Conservation (phyloP, 495 filamentous ascomycete species). For the Penicillium crystallinum region DNA sequence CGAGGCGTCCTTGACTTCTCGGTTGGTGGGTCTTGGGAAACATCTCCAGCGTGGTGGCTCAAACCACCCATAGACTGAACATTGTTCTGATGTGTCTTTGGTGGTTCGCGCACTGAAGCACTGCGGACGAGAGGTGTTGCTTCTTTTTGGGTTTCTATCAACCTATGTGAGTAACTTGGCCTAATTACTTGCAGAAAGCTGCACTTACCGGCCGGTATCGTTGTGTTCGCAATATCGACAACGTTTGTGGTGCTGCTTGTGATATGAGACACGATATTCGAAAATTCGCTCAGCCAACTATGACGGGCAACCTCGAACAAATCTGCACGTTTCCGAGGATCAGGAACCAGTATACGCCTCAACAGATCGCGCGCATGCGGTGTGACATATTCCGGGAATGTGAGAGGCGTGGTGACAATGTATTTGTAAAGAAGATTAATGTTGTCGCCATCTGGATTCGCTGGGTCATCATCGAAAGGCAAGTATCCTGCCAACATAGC, state of each 20-base stretch:
- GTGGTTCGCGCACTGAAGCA: constrained; percentile 84
- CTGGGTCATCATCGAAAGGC: constrained; percentile 98
- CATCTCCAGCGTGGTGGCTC: constrained; percentile 66
- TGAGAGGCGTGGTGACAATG: constrained; percentile 94
- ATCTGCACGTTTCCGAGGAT: constrained; percentile 90
- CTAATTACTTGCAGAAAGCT: neutral
- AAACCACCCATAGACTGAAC: constrained; percentile 60
- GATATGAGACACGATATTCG: constrained; percentile 90
- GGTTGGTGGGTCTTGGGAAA: constrained; percentile 61
- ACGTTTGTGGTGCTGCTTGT: constrained; percentile 90
- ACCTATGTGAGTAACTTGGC: neutral
- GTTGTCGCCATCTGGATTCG: constrained; percentile 97
- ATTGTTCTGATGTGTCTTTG: constrained; percentile 59
- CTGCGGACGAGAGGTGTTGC: constrained; percentile 69
- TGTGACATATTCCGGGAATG: constrained; percentile 98
- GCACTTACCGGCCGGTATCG: constrained; percentile 58
- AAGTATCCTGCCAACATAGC: constrained; percentile 98
- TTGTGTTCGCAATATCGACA: constrained; percentile 78
- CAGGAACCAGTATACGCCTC: constrained; percentile 90
- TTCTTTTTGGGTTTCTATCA: constrained; percentile 49
- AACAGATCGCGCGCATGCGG: constrained; percentile 93
- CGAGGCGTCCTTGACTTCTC: constrained; percentile 59
- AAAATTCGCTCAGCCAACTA: constrained; percentile 96
- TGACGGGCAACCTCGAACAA: constrained; percentile 96
- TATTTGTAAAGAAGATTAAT: constrained; percentile 99